Evolutionary conservation across 805 yeast species (phyloP).

Genomic region (Lipomyces orientalis): DNA sequence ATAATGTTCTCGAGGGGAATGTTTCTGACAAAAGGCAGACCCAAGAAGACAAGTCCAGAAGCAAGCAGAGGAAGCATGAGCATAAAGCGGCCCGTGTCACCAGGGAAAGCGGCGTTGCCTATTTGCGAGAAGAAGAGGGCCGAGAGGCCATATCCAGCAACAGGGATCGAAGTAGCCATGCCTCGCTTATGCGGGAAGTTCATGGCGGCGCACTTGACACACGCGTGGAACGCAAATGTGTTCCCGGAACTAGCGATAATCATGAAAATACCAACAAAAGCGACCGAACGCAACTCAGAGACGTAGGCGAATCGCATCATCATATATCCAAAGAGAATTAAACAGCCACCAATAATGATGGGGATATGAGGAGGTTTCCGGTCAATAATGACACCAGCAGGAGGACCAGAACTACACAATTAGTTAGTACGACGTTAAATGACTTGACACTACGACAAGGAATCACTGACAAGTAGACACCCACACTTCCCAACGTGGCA

Average conservation of each 20-base stretch:
- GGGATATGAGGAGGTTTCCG: slow-evolving; percentile 62
- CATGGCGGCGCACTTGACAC: slow-evolving; percentile 75
- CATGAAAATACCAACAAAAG: slow-evolving; percentile 53
- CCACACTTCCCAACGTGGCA: slow-evolving; percentile 71
- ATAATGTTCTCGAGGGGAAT: slow-evolving; percentile 28
- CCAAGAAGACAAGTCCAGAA: slow-evolving; percentile 36
- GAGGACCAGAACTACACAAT: slow-evolving; percentile 58
- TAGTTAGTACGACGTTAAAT: not conserved
- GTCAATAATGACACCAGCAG: slow-evolving; percentile 71
- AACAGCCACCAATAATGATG: slow-evolving; percentile 50
- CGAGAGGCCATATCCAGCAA: slow-evolving; percentile 75
- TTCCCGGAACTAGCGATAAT: slow-evolving; percentile 71
- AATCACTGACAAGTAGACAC: slow-evolving; percentile 54
- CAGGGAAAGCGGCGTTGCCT: slow-evolving; percentile 59
- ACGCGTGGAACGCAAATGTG: slow-evolving; percentile 65
- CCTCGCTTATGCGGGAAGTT: slow-evolving; percentile 71
- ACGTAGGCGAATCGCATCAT: slow-evolving; percentile 60
- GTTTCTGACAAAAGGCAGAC: slow-evolving; percentile 37
- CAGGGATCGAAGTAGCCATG: slow-evolving; percentile 74
- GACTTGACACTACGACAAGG: slow-evolving; percentile 30
- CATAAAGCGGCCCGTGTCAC: slow-evolving; percentile 60
- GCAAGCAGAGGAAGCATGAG: slow-evolving; percentile 37
- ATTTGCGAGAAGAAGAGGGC: slow-evolving; percentile 69
- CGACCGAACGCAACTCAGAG: slow-evolving; percentile 45
- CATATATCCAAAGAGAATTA: slow-evolving; percentile 60